A percentile compares a stretch with the other conserved stretches of the same genome.
phyloP scores from a whole-genome alignment of 23 red algal species.

The Agarophyton chilense region DNA sequence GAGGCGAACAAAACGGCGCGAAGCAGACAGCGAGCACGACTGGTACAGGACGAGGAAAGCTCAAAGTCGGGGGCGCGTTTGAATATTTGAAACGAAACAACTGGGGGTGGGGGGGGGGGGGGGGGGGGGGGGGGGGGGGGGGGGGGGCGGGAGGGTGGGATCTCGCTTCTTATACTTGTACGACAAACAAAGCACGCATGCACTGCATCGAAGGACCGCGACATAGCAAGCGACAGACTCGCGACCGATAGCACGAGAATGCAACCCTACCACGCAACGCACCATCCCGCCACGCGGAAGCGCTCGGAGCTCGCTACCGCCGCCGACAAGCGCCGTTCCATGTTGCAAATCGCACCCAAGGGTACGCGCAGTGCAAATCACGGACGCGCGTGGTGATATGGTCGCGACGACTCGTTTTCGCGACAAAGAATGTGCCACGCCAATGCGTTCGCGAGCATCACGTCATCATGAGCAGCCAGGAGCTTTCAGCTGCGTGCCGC shows the following conservation, averaged over 20 bases:
- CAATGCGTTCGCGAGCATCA: not conserved
- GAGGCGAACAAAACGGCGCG: not conserved
- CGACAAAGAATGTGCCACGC: too few relatives aligned
- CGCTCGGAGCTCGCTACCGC: too few relatives aligned
- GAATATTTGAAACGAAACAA: constrained; percentile 1
- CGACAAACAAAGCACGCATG: not conserved
- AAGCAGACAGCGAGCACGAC: not conserved
- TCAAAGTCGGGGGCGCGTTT: not conserved
- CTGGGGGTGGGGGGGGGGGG: too few relatives aligned
- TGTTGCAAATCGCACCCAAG: not conserved
- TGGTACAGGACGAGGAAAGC: too few relatives aligned
- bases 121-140: too few relatives aligned
- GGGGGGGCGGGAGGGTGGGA: too few relatives aligned
- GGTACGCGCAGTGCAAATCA: not conserved
- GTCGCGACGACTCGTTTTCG: constrained; percentile 1
- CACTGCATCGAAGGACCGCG: not conserved
- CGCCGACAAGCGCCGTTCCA: too few relatives aligned
- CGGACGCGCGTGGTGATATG: constrained; percentile 1
- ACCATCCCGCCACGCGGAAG: not conserved
- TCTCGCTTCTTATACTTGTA: too few relatives aligned
- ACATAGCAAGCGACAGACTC: not conserved
- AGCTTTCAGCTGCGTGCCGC: too few relatives aligned
- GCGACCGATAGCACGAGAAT: not conserved
- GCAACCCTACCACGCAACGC: too few relatives aligned
- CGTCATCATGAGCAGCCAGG: not conserved